phyloP scores from a whole-genome alignment of 176 grass and related monocot genomes.

The Bothriochloa decipiens region DNA sequence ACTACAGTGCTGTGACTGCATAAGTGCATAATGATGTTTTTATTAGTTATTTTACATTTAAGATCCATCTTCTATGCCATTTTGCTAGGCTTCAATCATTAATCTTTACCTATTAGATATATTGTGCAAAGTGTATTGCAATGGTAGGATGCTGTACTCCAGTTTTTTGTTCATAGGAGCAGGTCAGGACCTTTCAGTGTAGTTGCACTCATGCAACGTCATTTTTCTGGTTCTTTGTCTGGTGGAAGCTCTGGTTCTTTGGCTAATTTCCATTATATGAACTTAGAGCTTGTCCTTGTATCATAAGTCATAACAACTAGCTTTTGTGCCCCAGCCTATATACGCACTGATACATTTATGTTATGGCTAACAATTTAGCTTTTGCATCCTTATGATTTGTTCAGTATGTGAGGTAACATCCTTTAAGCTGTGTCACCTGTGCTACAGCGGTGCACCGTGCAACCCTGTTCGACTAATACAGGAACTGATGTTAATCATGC shows the following conservation, averaged over 20 bases:
- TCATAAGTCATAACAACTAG: constrained; percentile 9
- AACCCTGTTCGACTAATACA: background rate
- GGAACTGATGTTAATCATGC: background rate
- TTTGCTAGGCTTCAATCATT: background rate
- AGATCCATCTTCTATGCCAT: constrained; percentile 12
- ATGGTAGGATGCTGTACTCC: background rate
- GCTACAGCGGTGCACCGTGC: background rate
- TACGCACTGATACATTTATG: background rate
- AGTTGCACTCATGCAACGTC: background rate
- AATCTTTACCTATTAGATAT: background rate
- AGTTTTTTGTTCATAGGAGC: background rate
- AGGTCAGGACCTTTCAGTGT: background rate
- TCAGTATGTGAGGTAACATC: background rate
- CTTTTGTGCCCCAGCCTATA: background rate
- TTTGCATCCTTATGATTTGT: background rate
- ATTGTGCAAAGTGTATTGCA: background rate
- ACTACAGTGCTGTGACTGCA: background rate
- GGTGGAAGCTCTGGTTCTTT: background rate
- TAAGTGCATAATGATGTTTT: background rate
- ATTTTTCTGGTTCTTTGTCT: constrained; percentile 9
- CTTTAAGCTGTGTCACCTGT: constrained; percentile 6
- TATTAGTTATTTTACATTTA: constrained; percentile 26
- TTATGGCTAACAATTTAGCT: background rate
- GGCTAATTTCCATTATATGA: background rate
- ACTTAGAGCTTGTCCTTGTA: background rate